phyloP scores from a whole-genome alignment of 768 basidiomycete species.

The Suillus discolor region DNA sequence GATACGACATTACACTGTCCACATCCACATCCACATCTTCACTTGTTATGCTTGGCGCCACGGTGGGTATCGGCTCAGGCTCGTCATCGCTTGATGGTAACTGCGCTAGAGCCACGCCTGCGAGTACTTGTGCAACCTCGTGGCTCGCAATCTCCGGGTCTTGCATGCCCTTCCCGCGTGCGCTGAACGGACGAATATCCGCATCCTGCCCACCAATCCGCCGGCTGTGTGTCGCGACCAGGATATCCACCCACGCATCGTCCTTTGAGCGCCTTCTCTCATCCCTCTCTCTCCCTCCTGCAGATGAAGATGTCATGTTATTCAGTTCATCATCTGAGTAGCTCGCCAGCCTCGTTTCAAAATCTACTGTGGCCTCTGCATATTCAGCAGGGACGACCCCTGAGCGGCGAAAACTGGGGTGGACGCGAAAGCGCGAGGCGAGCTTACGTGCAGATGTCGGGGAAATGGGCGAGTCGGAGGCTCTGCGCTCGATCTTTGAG shows the following conservation, averaged over 20 bases:
- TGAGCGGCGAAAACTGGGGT: constrained; percentile 53
- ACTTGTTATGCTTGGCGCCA: neutral
- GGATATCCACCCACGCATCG: constrained; percentile 89
- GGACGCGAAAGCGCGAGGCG: constrained; percentile 59
- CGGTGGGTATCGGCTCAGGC: constrained; percentile 18
- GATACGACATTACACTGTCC: constrained; percentile 39
- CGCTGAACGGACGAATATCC: constrained; percentile 32
- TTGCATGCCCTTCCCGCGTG: constrained; percentile 31
- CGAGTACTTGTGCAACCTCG: constrained; percentile 74
- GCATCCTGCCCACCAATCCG: constrained; percentile 61
- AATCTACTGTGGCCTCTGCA: constrained; percentile 64
- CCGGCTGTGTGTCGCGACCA: constrained; percentile 61
- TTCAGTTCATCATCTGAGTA: constrained; percentile 51
- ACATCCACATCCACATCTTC: constrained; percentile 53
- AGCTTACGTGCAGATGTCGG: constrained; percentile 35
- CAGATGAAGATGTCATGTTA: constrained; percentile 42
- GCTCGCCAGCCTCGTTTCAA: constrained; percentile 78
- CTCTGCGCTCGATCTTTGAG: constrained; percentile 23
- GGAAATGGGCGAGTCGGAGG: constrained; percentile 32
- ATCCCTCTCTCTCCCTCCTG: constrained; percentile 34
- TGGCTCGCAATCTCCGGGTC: constrained; percentile 76
- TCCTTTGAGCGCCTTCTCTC: constrained; percentile 51
- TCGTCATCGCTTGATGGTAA: constrained; percentile 45
- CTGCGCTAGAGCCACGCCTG: constrained; percentile 45
- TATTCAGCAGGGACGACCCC: constrained; percentile 72